These are phyloP conservation scores for Colletotrichum sp. DNA, from an alignment of 2,329 filamentous ascomycete species.

Conservation along the genomic window DNA sequence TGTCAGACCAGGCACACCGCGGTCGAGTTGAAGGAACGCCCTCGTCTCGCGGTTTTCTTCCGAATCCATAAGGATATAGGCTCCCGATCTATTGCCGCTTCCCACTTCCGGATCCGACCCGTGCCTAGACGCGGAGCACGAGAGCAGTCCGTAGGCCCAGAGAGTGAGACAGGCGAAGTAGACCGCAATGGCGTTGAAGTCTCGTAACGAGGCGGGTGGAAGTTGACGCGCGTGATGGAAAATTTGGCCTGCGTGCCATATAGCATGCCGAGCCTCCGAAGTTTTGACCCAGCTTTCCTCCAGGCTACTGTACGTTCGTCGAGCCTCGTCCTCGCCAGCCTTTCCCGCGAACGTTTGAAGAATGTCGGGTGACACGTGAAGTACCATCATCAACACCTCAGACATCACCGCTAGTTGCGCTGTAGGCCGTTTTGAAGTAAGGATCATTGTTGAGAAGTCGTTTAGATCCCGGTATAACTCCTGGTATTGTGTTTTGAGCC, in stretches of 20 bases:
- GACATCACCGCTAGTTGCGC: constrained; percentile 18
- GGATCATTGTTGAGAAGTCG: constrained; percentile 27
- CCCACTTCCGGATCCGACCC: neutral
- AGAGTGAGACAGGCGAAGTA: constrained; percentile 33
- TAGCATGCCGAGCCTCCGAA: constrained; percentile 34
- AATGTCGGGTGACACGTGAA: constrained; percentile 46
- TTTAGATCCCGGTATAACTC: constrained; percentile 33
- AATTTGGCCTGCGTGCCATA: constrained; percentile 33
- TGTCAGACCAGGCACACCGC: constrained; percentile 10
- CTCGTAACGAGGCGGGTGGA: constrained; percentile 22
- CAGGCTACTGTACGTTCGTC: constrained; percentile 34
- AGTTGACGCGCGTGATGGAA: constrained; percentile 24
- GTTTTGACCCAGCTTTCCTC: constrained; percentile 39
- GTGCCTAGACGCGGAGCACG: neutral
- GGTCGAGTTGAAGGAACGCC: constrained; percentile 16
- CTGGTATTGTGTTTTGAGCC: constrained; percentile 34
- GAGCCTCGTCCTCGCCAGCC: constrained; percentile 42
- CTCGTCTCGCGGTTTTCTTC: constrained; percentile 18
- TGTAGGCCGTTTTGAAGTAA: constrained; percentile 14
- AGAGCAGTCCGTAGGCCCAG: constrained; percentile 27
- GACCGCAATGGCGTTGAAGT: constrained; percentile 28
- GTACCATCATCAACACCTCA: constrained; percentile 27
- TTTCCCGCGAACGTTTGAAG: constrained; percentile 48
- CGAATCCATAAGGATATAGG: constrained; percentile 11
- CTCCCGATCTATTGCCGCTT: neutral